Evolutionary conservation across 805 yeast species (phyloP).

Genomic region (Saccharomyces kudriavzevii): DNA sequence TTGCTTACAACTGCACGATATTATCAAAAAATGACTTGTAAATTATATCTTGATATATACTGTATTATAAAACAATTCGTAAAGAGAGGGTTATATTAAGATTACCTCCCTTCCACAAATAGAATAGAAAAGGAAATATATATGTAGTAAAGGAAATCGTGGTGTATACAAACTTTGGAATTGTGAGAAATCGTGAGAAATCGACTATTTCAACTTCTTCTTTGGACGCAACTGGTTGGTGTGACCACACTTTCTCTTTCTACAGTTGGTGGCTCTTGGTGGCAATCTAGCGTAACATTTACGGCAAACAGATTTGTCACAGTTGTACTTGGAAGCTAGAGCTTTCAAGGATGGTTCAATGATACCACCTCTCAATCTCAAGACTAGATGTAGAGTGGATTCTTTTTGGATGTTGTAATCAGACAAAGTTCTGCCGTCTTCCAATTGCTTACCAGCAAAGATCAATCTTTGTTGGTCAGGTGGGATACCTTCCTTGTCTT

Average conservation of each 20-base stretch:
- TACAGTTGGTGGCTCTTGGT: conserved; percentile 99
- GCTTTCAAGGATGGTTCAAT: conserved; percentile 98
- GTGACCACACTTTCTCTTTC: conserved; percentile 99
- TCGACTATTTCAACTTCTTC: conserved; percentile 87
- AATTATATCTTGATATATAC: background rate
- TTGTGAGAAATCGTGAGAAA: conserved; percentile 16
- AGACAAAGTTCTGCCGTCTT: conserved; percentile 63
- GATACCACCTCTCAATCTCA: conserved; percentile 70
- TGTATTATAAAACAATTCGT: background rate
- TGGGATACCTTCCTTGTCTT: conserved; percentile 65
- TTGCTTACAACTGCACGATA: background rate
- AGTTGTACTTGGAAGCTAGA: conserved; percentile 96
- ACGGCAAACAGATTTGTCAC: conserved; percentile 97
- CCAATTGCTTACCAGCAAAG: conserved; percentile 65
- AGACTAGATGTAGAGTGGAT: conserved; percentile 60
- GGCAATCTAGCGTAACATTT: conserved; percentile 99
- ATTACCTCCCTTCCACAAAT: background rate
- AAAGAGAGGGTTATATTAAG: background rate
- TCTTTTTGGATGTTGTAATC: conserved; percentile 69
- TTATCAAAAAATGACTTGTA: background rate
- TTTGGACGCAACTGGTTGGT: conserved; percentile 98
- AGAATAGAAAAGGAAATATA: background rate
- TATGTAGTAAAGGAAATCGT: background rate
- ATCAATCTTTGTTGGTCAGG: conserved; percentile 65
- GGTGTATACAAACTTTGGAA: background rate